A percentile compares a stretch with the other conserved stretches of the same genome.
Evolutionary conservation across 495 filamentous ascomycete species (phyloP).

Genomic region (Bombardia bombarda): DNA sequence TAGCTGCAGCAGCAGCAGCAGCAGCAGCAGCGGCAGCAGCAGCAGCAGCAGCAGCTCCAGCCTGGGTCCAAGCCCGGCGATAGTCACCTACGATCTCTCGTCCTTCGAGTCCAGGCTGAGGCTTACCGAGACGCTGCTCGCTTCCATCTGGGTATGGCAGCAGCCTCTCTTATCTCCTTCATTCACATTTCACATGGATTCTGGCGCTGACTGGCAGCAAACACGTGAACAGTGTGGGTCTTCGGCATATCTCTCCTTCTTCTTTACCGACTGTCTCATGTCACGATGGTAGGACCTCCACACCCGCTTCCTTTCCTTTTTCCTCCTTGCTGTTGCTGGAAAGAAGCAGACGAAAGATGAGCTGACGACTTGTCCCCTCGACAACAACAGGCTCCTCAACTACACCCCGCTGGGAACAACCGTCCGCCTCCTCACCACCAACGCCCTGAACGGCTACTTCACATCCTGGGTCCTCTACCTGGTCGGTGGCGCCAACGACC

Average conservation of each 20-base stretch:
- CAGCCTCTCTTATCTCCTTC: neutral
- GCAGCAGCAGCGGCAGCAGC: slow-evolving; percentile 45
- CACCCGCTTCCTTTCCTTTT: neutral
- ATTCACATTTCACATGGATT: no score
- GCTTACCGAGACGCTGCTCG: slow-evolving; percentile 71
- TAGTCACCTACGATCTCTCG: slow-evolving; percentile 8
- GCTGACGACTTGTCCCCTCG: no score
- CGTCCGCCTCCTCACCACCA: slow-evolving; percentile 73
- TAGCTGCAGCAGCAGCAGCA: slow-evolving; percentile 33
- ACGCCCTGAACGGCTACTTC: slow-evolving; percentile 70
- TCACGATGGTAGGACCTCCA: slow-evolving; percentile 59
- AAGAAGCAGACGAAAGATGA: neutral
- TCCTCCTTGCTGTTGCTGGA: no score
- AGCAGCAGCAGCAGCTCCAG: slow-evolving; percentile 10
- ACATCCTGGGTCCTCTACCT: slow-evolving; percentile 74
- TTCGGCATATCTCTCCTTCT: slow-evolving; percentile 79
- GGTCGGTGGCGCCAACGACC: slow-evolving; percentile 65
- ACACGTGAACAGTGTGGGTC: slow-evolving; percentile 55
- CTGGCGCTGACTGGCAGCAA: no score
- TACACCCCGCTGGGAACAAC: slow-evolving; percentile 82
- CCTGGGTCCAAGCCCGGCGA: neutral
- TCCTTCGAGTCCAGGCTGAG: slow-evolving; percentile 35
- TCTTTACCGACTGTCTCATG: slow-evolving; percentile 90
- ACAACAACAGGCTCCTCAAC: slow-evolving; percentile 59
- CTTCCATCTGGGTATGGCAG: slow-evolving; percentile 70